Conservation (phyloP, 148 eudicot species). For the Rhododendron henanense region DNA sequence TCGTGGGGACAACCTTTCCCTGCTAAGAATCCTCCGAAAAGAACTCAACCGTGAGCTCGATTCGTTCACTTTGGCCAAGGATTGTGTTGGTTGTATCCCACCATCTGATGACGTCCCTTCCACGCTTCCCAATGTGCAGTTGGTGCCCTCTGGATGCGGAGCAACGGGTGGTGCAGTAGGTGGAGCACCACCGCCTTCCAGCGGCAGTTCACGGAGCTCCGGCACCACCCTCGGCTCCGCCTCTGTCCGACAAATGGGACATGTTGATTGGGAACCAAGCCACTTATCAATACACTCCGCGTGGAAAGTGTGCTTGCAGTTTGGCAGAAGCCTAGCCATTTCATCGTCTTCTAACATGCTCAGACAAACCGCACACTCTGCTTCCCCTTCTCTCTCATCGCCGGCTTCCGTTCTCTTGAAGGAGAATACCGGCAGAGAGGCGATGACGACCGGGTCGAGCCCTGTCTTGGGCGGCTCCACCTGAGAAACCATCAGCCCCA, state of each 20-base stretch:
- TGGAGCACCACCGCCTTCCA: neutral
- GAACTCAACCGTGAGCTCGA: conserved; percentile 52
- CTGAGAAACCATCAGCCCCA: conserved; percentile 3
- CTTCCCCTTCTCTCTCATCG: neutral
- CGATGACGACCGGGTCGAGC: conserved; percentile 44
- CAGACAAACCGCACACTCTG: conserved; percentile 51
- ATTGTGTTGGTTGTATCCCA: conserved; percentile 5
- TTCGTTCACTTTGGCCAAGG: conserved; percentile 18
- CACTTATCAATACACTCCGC: conserved; percentile 54
- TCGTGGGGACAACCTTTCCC: conserved; percentile 39
- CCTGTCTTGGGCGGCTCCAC: conserved; percentile 30
- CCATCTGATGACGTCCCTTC: conserved; percentile 28
- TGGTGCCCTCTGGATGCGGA: conserved; percentile 23
- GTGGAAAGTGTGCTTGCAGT: conserved; percentile 58
- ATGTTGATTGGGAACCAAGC: conserved; percentile 41
- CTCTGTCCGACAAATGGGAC: conserved; percentile 59
- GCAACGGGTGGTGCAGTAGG: conserved; percentile 22
- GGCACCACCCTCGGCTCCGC: conserved; percentile 29
- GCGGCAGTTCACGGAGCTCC: neutral
- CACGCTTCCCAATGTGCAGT: neutral
- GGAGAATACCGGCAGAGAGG: conserved; percentile 32
- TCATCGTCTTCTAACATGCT: conserved; percentile 40
- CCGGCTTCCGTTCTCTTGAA: conserved; percentile 19
- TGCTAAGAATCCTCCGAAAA: conserved; percentile 45
- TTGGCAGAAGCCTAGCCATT: conserved; percentile 41